phyloP scores from a whole-genome alignment of 2,329 filamentous ascomycete species.

The Chalaropsis ovoidea region DNA sequence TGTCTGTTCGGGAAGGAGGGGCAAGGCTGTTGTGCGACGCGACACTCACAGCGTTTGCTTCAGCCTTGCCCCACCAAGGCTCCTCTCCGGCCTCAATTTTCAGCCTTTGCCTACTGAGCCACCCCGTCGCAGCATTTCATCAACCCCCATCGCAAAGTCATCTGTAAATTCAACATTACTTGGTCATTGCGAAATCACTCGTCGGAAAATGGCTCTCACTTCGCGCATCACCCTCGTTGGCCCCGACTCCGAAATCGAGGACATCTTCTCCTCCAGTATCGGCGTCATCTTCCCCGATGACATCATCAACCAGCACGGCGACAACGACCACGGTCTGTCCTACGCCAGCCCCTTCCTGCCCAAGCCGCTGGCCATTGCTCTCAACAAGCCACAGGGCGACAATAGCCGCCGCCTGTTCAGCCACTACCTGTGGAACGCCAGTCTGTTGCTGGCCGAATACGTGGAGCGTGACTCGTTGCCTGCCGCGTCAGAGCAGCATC shows the following conservation, averaged over 20 bases:
- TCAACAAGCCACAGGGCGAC: conserved; percentile 42
- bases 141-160: neutral
- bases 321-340: conserved; percentile 46
- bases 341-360: conserved; percentile 48
- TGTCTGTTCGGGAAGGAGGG: conserved; percentile 2
- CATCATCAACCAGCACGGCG: conserved; percentile 55
- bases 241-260: conserved; percentile 41
- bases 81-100: neutral
- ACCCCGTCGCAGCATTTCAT: no score
- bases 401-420: conserved; percentile 52
- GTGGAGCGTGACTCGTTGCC: conserved; percentile 42
- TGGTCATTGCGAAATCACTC: neutral
- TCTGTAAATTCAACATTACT: neutral
- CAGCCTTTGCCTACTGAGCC: neutral
- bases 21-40: conserved; percentile 14
- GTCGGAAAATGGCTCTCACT: conserved; percentile 38
- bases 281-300: conserved; percentile 60
- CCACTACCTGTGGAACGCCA: conserved; percentile 65
- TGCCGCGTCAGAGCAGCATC: conserved; percentile 17
- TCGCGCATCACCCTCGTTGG: conserved; percentile 32
- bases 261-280: conserved; percentile 49
- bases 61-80: conserved; percentile 13
- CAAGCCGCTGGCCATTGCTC: conserved; percentile 37
- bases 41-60: neutral
- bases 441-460: conserved; percentile 45